These are phyloP conservation scores for Mycena floridula DNA, from an alignment of 768 basidiomycete species.

Conservation along the genomic window DNA sequence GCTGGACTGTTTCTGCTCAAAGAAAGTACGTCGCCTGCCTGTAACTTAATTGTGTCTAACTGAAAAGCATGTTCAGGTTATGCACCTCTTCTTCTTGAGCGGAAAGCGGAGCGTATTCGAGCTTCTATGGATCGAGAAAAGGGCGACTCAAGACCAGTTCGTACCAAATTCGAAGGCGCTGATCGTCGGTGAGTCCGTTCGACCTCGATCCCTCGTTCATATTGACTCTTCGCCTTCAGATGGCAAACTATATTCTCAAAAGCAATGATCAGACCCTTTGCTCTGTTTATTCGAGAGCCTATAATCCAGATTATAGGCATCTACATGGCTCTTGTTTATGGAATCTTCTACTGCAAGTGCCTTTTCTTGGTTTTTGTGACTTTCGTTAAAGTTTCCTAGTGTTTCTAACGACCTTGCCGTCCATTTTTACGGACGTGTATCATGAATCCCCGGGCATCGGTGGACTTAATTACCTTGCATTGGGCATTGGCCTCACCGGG, in stretches of 20 bases:
- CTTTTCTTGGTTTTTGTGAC: background rate
- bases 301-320: constrained; percentile 63
- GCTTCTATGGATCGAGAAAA: constrained; percentile 44
- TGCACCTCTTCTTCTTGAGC: constrained; percentile 37
- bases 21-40: constrained; percentile 44
- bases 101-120: constrained; percentile 43
- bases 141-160: constrained; percentile 22
- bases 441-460: constrained; percentile 48
- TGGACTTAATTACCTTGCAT: constrained; percentile 65
- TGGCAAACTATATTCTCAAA: constrained; percentile 45
- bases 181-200: constrained; percentile 28
- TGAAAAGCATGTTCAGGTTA: constrained; percentile 26
- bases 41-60: constrained; percentile 18
- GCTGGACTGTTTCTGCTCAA: constrained; percentile 50
- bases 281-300: constrained; percentile 51
- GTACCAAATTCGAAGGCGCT: constrained; percentile 48
- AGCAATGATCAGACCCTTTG: constrained; percentile 61
- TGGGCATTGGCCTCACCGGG: constrained; percentile 54
- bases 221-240: constrained; percentile 21
- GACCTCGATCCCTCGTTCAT: background rate
- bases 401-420: constrained; percentile 59
- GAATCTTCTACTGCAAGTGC: constrained; percentile 46
- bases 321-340: constrained; percentile 70
- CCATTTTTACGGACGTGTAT: constrained; percentile 52
- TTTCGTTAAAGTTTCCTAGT: constrained; percentile 29